Percentiles rank a stretch among this genome's conserved stretches.
These are phyloP conservation scores for Globisporangium canariense DNA, from an alignment of 352 stramenopile species.

Conservation along the genomic window DNA sequence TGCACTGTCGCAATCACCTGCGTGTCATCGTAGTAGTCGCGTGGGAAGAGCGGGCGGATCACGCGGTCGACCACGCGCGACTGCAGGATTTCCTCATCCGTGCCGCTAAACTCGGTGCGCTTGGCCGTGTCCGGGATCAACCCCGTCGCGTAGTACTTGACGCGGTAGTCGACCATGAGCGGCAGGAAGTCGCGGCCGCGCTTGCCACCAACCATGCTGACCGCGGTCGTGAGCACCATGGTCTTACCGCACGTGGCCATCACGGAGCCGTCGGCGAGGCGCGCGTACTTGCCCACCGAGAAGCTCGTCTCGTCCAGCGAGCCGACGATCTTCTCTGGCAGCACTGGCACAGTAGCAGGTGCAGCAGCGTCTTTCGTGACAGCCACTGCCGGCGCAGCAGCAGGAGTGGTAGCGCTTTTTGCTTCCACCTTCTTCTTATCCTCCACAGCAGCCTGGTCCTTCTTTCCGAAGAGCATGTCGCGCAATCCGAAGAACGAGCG, in stretches of 20 bases:
- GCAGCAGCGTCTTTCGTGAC: conserved; percentile 7
- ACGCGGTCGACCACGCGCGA: conserved; percentile 95
- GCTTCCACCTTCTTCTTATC: conserved; percentile 8
- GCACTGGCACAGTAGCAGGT: conserved; percentile 11
- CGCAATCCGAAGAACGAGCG: conserved; percentile 63
- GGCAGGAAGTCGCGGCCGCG: conserved; percentile 77
- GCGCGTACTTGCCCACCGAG: conserved; percentile 75
- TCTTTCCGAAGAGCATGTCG: conserved; percentile 60
- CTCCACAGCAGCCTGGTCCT: conserved; percentile 22
- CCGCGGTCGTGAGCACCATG: conserved; percentile 83
- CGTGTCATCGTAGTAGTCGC: conserved; percentile 94
- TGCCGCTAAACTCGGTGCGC: conserved; percentile 87
- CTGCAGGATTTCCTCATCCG: conserved; percentile 95
- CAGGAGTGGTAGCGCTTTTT: not conserved
- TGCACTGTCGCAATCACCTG: conserved; percentile 92
- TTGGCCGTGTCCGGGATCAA: conserved; percentile 87
- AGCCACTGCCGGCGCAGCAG: not conserved
- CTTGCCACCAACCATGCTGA: conserved; percentile 57
- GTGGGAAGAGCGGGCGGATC: conserved; percentile 92
- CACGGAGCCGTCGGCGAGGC: conserved; percentile 82
- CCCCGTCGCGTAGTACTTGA: conserved; percentile 85
- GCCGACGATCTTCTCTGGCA: conserved; percentile 30
- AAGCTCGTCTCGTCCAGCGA: conserved; percentile 55
- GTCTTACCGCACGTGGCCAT: conserved; percentile 80
- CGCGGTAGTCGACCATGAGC: conserved; percentile 93